Percentiles rank a stretch among this genome's conserved stretches.
Conservation (phyloP, 345 rosid species). For the Eucalyptus camaldulensis region DNA sequence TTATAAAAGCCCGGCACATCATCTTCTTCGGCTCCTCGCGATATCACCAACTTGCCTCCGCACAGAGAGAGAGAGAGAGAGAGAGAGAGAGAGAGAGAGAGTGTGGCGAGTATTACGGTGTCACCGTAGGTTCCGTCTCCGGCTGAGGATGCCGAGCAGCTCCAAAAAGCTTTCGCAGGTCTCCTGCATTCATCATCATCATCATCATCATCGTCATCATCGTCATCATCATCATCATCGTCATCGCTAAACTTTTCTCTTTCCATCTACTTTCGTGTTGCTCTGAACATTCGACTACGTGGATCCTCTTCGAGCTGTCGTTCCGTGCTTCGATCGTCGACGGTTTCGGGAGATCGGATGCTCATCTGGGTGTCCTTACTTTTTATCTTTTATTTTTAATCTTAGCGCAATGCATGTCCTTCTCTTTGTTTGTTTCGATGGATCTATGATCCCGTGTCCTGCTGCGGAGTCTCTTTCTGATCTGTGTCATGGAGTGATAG, state of each 20-base stretch:
- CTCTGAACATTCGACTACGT: neutral
- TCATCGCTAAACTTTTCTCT: neutral
- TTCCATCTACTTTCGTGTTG: neutral
- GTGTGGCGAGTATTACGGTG: conserved; percentile 65
- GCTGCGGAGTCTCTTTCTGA: neutral
- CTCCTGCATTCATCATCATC: conserved; percentile 7
- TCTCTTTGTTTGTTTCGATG: neutral
- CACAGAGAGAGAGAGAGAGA: neutral
- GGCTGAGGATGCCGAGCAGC: conserved; percentile 83
- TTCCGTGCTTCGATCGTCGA: neutral
- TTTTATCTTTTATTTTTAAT: neutral
- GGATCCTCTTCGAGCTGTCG: neutral
- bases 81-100: neutral
- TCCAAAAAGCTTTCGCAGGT: conserved; percentile 81
- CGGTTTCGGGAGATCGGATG: neutral
- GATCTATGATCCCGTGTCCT: neutral
- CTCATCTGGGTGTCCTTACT: neutral
- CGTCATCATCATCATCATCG: neutral
- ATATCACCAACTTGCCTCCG: neutral
- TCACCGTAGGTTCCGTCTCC: conserved; percentile 59
- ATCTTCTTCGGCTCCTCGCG: neutral
- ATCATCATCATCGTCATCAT: too few relatives aligned
- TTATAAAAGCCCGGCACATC: neutral
- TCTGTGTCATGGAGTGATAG: neutral
- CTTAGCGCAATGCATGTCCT: neutral